Conservation (phyloP, 78 protist species). For the Dictyostelium discoideum region DNA sequence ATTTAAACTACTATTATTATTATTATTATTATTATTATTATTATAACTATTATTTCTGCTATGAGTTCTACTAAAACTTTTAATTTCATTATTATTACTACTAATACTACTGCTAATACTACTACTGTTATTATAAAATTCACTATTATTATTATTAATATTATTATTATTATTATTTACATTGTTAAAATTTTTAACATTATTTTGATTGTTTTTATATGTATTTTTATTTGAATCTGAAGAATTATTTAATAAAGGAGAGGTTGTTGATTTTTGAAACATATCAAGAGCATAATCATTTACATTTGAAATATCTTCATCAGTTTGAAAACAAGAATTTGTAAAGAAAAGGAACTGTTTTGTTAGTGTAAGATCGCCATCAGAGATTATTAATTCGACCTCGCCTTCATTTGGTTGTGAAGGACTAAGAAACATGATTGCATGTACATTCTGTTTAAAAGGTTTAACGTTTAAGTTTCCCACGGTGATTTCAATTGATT, state of each 20-base stretch:
- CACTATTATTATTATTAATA: neutral
- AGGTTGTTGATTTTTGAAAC: constrained; percentile 29
- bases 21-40: neutral
- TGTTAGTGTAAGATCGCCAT: constrained; percentile 1
- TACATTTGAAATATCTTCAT: constrained; percentile 27
- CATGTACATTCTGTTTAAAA: constrained; percentile 18
- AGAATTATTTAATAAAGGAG: neutral
- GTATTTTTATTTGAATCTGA: neutral
- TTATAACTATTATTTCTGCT: neutral
- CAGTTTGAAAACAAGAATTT: constrained; percentile 48
- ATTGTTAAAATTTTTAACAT: neutral
- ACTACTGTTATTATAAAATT: neutral
- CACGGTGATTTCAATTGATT: neutral
- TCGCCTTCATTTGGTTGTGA: constrained; percentile 18
- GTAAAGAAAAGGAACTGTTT: constrained; percentile 39
- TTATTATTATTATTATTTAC: neutral
- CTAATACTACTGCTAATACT: neutral
- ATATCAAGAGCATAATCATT: constrained; percentile 48
- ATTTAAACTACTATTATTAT: neutral
- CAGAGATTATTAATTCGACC: constrained; percentile 38
- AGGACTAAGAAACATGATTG: constrained; percentile 32
- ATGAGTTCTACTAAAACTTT: neutral
- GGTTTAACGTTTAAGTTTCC: neutral
- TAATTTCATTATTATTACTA: neutral
- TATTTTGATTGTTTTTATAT: neutral